These are phyloP conservation scores for Schizochytrium sp. DNA, from an alignment of 108 stramenopile species.

Conservation along the genomic window DNA sequence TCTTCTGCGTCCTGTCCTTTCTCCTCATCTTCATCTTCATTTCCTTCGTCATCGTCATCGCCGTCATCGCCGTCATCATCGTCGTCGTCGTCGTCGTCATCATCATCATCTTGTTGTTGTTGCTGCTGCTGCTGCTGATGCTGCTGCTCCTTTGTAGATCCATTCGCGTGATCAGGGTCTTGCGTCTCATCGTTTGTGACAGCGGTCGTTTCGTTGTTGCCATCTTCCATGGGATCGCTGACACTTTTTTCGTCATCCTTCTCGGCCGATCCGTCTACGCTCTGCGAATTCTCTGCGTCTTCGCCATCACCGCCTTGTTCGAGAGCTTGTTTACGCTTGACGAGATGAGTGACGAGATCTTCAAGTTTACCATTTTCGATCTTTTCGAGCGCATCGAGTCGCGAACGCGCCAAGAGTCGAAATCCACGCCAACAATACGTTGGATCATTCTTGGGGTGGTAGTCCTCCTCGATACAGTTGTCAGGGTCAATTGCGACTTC, in stretches of 20 bases:
- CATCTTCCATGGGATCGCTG: background rate
- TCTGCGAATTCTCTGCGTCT: background rate
- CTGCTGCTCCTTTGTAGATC: background rate
- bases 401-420: background rate
- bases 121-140: no score
- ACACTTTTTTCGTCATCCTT: background rate
- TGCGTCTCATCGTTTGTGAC: no score
- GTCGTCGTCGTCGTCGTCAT: background rate
- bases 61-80: background rate
- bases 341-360: background rate
- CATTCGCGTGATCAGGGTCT: background rate
- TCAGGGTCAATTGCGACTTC: constrained; percentile 20
- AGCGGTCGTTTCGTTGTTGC: background rate
- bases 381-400: background rate
- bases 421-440: constrained; percentile 18
- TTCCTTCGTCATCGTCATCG: background rate
- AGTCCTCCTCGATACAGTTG: constrained; percentile 21
- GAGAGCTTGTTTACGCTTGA: background rate
- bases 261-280: background rate
- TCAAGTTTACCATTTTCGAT: background rate
- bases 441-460: constrained; percentile 20
- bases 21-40: background rate
- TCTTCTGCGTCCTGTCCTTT: background rate
- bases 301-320: background rate
- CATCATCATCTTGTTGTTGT: background rate